phyloP scores from a whole-genome alignment of 2,329 filamentous ascomycete genomes.

The Colletotrichum lentis region DNA sequence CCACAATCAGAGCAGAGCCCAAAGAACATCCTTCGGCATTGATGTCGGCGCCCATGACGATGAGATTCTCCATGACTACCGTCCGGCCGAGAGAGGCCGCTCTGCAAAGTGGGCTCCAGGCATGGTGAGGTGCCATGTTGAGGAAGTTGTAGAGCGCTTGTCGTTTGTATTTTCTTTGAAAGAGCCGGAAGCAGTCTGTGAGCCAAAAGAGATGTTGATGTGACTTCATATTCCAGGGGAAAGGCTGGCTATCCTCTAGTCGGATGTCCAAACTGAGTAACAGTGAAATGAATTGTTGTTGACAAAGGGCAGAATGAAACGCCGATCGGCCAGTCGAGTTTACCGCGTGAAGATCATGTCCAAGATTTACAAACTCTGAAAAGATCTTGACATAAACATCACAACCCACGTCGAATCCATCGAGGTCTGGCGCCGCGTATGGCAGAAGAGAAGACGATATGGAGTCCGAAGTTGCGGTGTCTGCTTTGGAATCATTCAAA shows the following conservation, averaged over 20 bases:
- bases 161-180: neutral
- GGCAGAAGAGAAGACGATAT: neutral
- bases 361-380: neutral
- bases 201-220: neutral
- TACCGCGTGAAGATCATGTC: neutral
- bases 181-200: neutral
- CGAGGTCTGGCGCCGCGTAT: neutral
- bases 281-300: neutral
- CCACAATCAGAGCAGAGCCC: conserved; percentile 12
- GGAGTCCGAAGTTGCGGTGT: neutral
- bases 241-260: neutral
- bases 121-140: neutral
- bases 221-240: neutral
- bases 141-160: neutral
- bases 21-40: neutral
- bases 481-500: neutral
- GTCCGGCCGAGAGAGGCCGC: neutral
- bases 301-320: neutral
- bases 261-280: neutral
- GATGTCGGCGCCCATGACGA: neutral
- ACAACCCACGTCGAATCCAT: too few species aligned
- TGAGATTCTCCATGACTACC: neutral
- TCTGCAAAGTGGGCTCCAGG: neutral
- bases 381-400: neutral
- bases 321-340: neutral